Evolutionary conservation across 2,329 filamentous ascomycete genomes (phyloP).

Genomic region (Ciborinia camelliae): DNA sequence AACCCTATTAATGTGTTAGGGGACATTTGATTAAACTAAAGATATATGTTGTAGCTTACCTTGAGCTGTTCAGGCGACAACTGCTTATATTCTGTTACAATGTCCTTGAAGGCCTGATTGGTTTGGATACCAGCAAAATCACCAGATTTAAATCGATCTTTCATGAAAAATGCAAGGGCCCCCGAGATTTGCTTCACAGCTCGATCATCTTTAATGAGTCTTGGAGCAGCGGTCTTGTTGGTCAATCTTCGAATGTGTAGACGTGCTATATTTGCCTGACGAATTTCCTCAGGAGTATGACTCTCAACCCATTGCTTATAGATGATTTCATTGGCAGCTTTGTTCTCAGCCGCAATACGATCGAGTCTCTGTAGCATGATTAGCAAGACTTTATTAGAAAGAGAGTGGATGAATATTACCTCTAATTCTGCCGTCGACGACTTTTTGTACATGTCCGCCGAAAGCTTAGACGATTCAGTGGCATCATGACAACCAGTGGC

Average conservation of each 20-base stretch:
- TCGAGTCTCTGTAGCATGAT: slow-evolving; percentile 44
- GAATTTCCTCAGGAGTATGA: slow-evolving; percentile 55
- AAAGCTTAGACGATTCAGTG: slow-evolving; percentile 20
- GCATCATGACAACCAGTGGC: slow-evolving; percentile 30
- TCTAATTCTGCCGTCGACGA: slow-evolving; percentile 39
- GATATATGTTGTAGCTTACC: slow-evolving; percentile 24
- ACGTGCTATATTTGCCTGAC: slow-evolving; percentile 57
- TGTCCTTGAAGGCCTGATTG: slow-evolving; percentile 42
- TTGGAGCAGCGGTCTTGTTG: background rate
- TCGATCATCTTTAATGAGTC: slow-evolving; percentile 52
- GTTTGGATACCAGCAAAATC: slow-evolving; percentile 49
- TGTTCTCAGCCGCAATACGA: slow-evolving; percentile 47
- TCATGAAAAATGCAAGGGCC: slow-evolving; percentile 44
- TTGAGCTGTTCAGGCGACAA: slow-evolving; percentile 47
- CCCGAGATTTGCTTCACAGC: slow-evolving; percentile 43
- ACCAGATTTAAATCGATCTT: slow-evolving; percentile 44
- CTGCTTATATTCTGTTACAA: slow-evolving; percentile 47
- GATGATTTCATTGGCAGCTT: slow-evolving; percentile 42
- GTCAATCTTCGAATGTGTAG: slow-evolving; percentile 26
- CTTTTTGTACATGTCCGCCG: slow-evolving; percentile 36
- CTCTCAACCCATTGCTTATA: slow-evolving; percentile 53
- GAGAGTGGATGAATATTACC: slow-evolving; percentile 32
- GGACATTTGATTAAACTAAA: background rate
- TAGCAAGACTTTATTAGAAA: slow-evolving; percentile 35
- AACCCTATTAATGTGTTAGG: slow-evolving; percentile 4